Evolutionary conservation across 192 early-diverging fungal genomes (phyloP), one percentile per base, ranked within the genome.

Genomic region (Paraglomus brasilianum): DNA sequence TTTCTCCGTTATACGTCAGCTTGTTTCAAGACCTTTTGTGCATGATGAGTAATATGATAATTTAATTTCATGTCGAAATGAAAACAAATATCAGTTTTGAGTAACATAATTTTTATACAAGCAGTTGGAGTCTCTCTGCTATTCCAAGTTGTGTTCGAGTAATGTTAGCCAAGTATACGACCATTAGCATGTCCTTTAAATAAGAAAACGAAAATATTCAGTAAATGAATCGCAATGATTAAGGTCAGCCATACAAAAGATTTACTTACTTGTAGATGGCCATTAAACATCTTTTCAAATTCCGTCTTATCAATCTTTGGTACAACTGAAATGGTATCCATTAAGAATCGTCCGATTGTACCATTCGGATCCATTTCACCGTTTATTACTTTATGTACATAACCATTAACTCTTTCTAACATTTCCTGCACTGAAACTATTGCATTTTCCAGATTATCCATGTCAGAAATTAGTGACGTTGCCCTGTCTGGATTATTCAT

Each of bases 141-240:
- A 98, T 91, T 70, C 90, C 89, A 66, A 98, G 85, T 81, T 98
- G 96, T 19, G 92, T 93, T 66, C 95, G 86, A 36, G 96, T 95
- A 74, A 98, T 89, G 82, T 95, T 93, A 66, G 93, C 91, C 47
- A 98, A 84, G 71, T 98, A 95, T 38, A 94, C 91, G 24, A 97
- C 94, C 93, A 96, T 95, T 71, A 96, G 82, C 56, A 98, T 82
- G 79, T 98, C 96, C 83, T 94, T 43, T 17, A 42, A 43, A n/a
- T 42, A 49, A 38, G 2, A 38, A 66, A 14, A 44, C 19, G 41
- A 58, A n/a, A 58, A 14, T 58, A 9, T 40, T 8, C 14, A 55
- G 2, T 24, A 58, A n/a, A n/a, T n/a, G n/a, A n/a, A n/a, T n/a
- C n/a, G n/a, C n/a, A n/a, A n/a, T n/a, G n/a, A n/a, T n/a, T n/a